Conservation (phyloP, 1,284 basidiomycete genomes). For the Lentinus polychrous region DNA sequence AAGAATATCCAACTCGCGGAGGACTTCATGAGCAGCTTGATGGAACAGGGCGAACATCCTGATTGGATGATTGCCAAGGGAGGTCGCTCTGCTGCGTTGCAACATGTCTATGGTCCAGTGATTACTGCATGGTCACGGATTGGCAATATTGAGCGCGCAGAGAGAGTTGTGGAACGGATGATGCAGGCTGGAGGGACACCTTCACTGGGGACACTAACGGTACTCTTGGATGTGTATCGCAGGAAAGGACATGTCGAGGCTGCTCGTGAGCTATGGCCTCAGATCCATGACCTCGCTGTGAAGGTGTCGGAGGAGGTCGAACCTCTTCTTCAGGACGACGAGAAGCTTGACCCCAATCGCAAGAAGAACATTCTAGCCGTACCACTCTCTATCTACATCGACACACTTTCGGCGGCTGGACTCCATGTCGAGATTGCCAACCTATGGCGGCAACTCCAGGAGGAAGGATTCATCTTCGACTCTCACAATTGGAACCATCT, state of each 20-base stretch:
- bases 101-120: conserved; percentile 59
- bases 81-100: conserved; percentile 33
- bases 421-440: conserved; percentile 56
- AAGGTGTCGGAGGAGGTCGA: conserved; percentile 24
- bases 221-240: conserved; percentile 75
- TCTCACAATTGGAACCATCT: conserved; percentile 93
- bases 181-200: conserved; percentile 46
- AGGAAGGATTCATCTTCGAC: conserved; percentile 78
- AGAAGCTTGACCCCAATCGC: conserved; percentile 17
- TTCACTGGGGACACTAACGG: conserved; percentile 56
- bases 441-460: conserved; percentile 63
- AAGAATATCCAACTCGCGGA: conserved; percentile 52
- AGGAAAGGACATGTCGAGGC: conserved; percentile 49
- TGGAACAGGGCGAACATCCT: conserved; percentile 28
- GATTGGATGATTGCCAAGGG: conserved; percentile 32
- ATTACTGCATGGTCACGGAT: conserved; percentile 49
- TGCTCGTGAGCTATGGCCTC: conserved; percentile 64
- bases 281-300: conserved; percentile 53
- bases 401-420: conserved; percentile 64
- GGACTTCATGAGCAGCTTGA: conserved; percentile 50
- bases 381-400: conserved; percentile 83
- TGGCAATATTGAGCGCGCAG: conserved; percentile 46
- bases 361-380: conserved; percentile 61
- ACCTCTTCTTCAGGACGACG: conserved; percentile 11
- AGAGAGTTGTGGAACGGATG: conserved; percentile 53